phyloP scores from a whole-genome alignment of 306 rosid genomes.

The Erythrophleum fordii region DNA sequence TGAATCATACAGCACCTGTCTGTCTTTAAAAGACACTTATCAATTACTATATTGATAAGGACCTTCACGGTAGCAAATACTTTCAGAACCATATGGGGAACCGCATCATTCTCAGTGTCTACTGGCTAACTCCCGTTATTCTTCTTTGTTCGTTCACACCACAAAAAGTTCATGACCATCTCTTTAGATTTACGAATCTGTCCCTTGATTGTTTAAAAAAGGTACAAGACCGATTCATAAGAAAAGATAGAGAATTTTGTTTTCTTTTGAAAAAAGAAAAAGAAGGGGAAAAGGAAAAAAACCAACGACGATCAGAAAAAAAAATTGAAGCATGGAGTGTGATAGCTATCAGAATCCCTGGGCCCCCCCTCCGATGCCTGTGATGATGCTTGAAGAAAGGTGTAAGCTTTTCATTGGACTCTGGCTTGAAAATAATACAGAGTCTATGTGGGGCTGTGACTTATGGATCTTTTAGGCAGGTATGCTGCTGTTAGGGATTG shows the following conservation, averaged over 20 bases:
- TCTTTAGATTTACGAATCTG: background rate
- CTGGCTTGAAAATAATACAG: background rate
- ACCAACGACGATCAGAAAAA: background rate
- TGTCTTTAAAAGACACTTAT: background rate
- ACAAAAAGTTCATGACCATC: background rate
- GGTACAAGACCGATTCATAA: background rate
- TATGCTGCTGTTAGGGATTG: background rate
- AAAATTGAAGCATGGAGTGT: background rate
- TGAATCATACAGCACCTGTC: constrained; percentile 19
- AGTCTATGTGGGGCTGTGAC: background rate
- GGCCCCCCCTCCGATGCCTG: background rate
- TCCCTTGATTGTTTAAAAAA: background rate
- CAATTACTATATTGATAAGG: constrained; percentile 16
- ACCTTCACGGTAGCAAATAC: constrained; percentile 17
- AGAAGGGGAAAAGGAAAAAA: background rate
- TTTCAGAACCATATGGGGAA: constrained; percentile 1
- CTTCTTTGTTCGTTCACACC: background rate
- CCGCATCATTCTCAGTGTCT: background rate
- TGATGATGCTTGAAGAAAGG: background rate
- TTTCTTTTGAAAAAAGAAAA: background rate
- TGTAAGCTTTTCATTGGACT: background rate
- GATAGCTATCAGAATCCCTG: background rate
- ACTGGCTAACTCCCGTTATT: background rate
- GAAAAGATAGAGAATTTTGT: background rate
- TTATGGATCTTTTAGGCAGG: background rate